phyloP scores from a whole-genome alignment of 1,284 basidiomycete genomes.

The Rhodofomes roseus region DNA sequence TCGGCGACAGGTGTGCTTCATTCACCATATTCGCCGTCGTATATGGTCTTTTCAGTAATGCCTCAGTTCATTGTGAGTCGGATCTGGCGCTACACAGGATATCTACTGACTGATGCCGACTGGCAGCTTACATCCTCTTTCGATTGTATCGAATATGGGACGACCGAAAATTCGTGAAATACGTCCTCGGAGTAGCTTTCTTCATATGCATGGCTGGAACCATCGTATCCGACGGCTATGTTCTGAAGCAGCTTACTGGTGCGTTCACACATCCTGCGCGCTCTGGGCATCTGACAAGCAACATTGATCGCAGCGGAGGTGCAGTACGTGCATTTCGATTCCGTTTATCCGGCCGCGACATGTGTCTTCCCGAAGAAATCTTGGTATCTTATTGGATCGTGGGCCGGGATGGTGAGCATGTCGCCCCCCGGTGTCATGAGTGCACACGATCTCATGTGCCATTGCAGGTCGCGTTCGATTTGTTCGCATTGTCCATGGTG shows the following conservation, averaged over 20 bases:
- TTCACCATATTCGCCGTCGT: background rate
- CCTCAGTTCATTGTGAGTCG: background rate
- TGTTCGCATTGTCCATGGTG: background rate
- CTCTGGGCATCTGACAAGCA: background rate
- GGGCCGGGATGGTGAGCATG: background rate
- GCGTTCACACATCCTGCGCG: background rate
- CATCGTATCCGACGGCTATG: background rate
- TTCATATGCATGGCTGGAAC: background rate
- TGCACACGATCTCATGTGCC: background rate
- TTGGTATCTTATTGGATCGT: background rate
- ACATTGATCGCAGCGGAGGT: background rate
- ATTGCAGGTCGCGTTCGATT: background rate
- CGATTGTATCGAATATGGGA: background rate
- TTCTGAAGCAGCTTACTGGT: background rate
- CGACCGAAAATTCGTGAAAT: background rate
- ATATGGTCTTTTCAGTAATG: background rate
- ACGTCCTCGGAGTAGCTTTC: background rate
- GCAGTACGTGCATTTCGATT: background rate
- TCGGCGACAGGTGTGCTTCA: background rate
- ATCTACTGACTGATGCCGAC: background rate
- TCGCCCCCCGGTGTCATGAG: background rate
- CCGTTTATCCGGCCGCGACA: background rate
- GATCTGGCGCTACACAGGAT: background rate
- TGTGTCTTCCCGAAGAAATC: background rate
- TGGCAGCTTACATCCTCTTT: background rate